phyloP scores from a whole-genome alignment of 2,329 filamentous ascomycete genomes.

The Colletotrichum sp. region DNA sequence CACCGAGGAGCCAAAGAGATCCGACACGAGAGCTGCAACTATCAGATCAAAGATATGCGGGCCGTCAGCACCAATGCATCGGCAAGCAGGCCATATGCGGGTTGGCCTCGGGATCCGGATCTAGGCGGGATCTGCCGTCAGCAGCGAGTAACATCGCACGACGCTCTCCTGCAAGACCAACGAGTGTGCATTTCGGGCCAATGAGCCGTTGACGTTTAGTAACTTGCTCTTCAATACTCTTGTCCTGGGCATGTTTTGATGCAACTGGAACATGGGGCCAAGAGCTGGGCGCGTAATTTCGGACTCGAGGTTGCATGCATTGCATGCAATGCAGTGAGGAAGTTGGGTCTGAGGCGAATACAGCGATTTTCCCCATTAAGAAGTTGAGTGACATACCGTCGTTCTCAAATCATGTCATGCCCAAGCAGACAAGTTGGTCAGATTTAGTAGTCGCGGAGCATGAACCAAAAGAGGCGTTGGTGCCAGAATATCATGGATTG shows the following conservation, averaged over 20 bases:
- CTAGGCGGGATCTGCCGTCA: neutral
- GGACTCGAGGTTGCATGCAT: neutral
- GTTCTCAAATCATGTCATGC: neutral
- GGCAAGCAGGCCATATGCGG: neutral
- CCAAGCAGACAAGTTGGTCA: neutral
- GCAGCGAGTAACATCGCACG: neutral
- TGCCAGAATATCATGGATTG: fast-evolving
- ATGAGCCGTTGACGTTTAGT: neutral
- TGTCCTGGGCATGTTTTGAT: neutral
- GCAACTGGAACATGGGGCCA: neutral
- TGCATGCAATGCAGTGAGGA: fast-evolving
- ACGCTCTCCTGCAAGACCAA: neutral
- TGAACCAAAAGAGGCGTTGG: fast-evolving
- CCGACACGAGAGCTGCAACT: neutral
- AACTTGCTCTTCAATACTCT: neutral
- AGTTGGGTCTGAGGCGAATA: neutral
- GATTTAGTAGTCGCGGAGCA: neutral
- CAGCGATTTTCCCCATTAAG: neutral
- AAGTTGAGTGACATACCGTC: neutral
- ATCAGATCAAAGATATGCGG: neutral
- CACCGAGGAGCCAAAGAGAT: neutral
- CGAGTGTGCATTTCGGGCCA: neutral
- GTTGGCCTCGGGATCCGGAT: neutral
- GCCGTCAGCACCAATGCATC: neutral
- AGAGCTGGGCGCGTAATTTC: neutral